Conservation (phyloP, 306 rosid species). For the Prinsepia uniflora region DNA sequence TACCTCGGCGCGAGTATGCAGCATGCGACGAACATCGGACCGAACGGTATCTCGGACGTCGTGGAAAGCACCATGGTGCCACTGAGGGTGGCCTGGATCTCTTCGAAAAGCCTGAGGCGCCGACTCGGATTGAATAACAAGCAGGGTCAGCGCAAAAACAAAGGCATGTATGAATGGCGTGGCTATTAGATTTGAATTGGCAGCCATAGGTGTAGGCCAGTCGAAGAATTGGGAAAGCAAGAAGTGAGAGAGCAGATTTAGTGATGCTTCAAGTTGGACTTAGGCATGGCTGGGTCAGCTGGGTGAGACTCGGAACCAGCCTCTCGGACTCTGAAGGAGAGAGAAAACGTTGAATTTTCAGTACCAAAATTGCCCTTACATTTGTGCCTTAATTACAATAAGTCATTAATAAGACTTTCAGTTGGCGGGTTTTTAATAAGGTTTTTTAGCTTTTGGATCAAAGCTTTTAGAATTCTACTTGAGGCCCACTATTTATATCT, state of each 20-base stretch:
- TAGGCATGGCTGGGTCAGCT: slow-evolving; percentile 1
- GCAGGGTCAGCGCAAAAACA: slow-evolving; percentile 37
- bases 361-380: background rate
- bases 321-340: background rate
- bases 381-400: background rate
- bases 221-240: background rate
- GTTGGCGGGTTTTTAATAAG: background rate
- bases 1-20: slow-evolving; percentile 97
- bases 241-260: background rate
- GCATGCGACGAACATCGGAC: slow-evolving; percentile 89
- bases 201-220: slow-evolving; percentile 29
- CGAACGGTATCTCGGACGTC: slow-evolving; percentile 73
- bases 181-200: slow-evolving; percentile 19
- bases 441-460: background rate
- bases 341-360: background rate
- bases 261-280: background rate
- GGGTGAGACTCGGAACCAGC: background rate
- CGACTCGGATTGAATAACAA: slow-evolving; percentile 55
- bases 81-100: slow-evolving; percentile 72
- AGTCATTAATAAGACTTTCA: background rate
- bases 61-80: slow-evolving; percentile 98
- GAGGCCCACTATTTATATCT: background rate
- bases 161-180: slow-evolving; percentile 3
- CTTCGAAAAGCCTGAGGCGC: slow-evolving; percentile 70
- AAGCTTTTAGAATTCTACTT: no score